Evolutionary conservation across 805 yeast species (phyloP), one percentile per base, ranked within the genome.

Genomic region (Ogataea kodamae): DNA sequence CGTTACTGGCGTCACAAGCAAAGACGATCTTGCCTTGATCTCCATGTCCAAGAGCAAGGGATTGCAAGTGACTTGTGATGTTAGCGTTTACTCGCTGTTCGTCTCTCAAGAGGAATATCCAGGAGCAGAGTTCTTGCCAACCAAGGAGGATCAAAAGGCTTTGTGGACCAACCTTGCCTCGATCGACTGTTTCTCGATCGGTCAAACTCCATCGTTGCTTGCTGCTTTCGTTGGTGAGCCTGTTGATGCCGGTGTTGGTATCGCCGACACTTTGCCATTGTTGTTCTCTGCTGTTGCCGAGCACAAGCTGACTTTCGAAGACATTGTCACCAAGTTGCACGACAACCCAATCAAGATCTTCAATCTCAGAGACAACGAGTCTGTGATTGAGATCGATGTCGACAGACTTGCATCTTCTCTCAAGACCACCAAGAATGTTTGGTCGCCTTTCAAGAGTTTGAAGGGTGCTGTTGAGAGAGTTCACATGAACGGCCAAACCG

Each of bases 391-490:
- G 61, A 64, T 90, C 40, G 94, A 88, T 55, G 62, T 85, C 48
- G 96, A 88, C 62, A 78, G 94, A 60, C 57, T 65, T 11, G 59
- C 64, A 33, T 50, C 66, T n/a, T 61, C 74, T 8, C 50, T 66
- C 39, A 64, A 62, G 45, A 44, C 56, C 28, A 57, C 64, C 25
- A 55, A 33, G 12, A 54, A 68, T 6, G 46, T 62, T 23, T 74
- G 78, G 74, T 69, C 81, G 35, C 81, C 81, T 42, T 73, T 78
- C 42, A 50, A 55, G 46, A 65, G 67, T 33, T 67, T 86, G 54
- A 72, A 67, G 41, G 97, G 97, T 43, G 80, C 87, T 53, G 82
- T 90, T 54, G 95, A 88, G 62, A 77, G 97, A 61, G 97, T 90
- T 31, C 72, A 79, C 47, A 67, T 84, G 59, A 76, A 80, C 43